Base-by-base conservation (phyloP, 805 yeast species). In the Pichia pseudocactophila region DNA sequence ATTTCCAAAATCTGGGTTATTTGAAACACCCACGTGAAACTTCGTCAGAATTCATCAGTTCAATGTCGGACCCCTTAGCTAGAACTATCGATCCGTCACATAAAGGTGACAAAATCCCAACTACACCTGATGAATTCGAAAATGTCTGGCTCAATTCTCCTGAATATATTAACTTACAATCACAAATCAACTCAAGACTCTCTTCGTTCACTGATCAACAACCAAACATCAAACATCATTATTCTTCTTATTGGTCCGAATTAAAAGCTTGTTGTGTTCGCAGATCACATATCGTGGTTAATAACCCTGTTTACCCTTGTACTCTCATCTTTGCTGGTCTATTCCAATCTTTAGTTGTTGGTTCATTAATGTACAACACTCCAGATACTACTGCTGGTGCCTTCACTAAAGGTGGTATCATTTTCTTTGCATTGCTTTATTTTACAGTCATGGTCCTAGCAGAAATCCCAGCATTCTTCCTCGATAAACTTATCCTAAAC, bases 1-100 rank as follows among this genome's bases (percentile, higher is more conserved):
- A 73, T 56, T 82, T 82, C 54, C 70, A 69, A 47, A 65, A 66
- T 17, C 74, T 82, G 82, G 89, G 89, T 17, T 82, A 66, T 51
- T 58, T 31, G 10, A 50, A 46, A 30, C 32, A 39, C 12, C 40
- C 37, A 45, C 48, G 57, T 40, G 46, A 44, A 32, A 55, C 58
- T 6, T 46, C 56, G 1, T 43, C 53, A 33, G 52, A 53, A 36
- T 61, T 63, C 31, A 55, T 65, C 42, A 47, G 44, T 44, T 44
- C 52, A 41, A 40, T 43, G 34, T 40, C 54, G 30, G 44, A 45
- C 34, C 46, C 53, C 34, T 25, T 37, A 35, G 20, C 39, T 25
- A 32, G 47, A 42, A 20, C 17, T 32, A 17, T 40, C 27, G 52
- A 50, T 40, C 43, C 16, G 25, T 22, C 25, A 6, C 8, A 22